Evolutionary conservation across 1,284 basidiomycete species (phyloP), one percentile per base, ranked within the genome.

Genomic region (Phenoliferia sp.): DNA sequence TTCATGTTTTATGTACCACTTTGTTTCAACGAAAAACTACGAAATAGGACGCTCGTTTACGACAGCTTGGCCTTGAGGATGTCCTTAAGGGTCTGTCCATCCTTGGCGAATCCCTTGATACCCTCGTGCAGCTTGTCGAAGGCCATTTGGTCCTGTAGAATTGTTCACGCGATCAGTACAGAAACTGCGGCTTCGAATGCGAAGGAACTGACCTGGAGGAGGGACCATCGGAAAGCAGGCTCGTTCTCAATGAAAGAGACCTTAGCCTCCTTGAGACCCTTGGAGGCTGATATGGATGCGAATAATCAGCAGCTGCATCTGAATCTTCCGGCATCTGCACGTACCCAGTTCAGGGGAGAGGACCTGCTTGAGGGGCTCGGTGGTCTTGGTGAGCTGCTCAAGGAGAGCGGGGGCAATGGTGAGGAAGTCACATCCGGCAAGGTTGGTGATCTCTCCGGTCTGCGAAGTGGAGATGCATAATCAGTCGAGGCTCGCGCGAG

Each of bases 81-180:
- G 33, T 83, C 82, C 85, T 94, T 94, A 82, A 99, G 88, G 12
- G 91, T 88, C 77, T 88, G 85, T 68, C 93, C 93, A 79, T 98
- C 95, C 83, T 92, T 92, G 69, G 93, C 94, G 79, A 99, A 99
- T 82, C 93, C 67, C 59, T 63, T 63, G 58, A 69, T 70, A 78
- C 95, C 95, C 83, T 98, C 94, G 81, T 96, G 91, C 64, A 85
- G 80, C 81, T 97, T 96, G 81, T 95, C 93, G 78, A 92, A 94
- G 17, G 94, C 93, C 93, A 96, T 96, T 79, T 85, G 82, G 80
- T 97, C 93, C 77, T 91, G 44, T 3, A 26, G 22, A 34, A 22
- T 22, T 22, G 39, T 12, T 15, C 39, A 10, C 5, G 16, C 26
- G 59, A 22, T 39, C 5, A 39, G 28, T 35, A 4, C n/a, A 26